phyloP scores from a whole-genome alignment of 139 green algal species.

The Coelastrella sp. region DNA sequence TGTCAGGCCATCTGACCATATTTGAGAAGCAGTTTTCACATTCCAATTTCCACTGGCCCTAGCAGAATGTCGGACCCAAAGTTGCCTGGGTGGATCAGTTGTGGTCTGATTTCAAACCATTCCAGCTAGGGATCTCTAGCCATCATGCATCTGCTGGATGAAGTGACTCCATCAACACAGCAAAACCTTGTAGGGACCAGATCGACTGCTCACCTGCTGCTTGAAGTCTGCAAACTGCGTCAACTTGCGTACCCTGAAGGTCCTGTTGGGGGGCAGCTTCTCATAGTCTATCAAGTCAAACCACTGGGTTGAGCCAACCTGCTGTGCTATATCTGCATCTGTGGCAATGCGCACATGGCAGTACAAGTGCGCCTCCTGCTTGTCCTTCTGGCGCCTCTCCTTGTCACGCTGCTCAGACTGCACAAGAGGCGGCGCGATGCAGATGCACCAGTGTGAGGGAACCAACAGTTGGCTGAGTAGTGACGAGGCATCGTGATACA shows the following conservation, averaged over 20 bases:
- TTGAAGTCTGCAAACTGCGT: slow-evolving; percentile 86
- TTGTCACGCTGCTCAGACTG: slow-evolving; percentile 84
- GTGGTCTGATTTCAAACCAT: no score
- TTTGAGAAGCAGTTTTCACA: no score
- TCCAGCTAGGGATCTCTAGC: no score
- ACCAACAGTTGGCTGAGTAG: not conserved
- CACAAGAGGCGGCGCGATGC: not conserved
- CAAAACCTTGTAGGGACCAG: no score
- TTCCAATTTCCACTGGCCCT: no score
- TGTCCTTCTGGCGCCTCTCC: slow-evolving; percentile 73
- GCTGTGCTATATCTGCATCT: slow-evolving; percentile 70
- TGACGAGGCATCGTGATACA: not conserved
- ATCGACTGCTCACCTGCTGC: slow-evolving; percentile 21
- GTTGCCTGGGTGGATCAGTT: no score
- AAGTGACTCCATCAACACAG: no score
- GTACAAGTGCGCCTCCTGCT: slow-evolving; percentile 94
- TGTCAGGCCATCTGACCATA: not conserved
- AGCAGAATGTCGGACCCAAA: no score
- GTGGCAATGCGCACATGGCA: slow-evolving; percentile 71
- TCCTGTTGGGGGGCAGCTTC: slow-evolving; percentile 70
- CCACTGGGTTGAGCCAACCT: slow-evolving; percentile 40
- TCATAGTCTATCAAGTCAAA: slow-evolving; percentile 97
- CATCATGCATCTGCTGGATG: no score
- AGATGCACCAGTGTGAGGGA: not conserved
- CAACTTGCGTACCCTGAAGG: slow-evolving; percentile 84